Evolutionary conservation across 1,139 yeast genomes (phyloP), one percentile per base, ranked within the genome.

Genomic region (Geotrichum macrosporum): DNA sequence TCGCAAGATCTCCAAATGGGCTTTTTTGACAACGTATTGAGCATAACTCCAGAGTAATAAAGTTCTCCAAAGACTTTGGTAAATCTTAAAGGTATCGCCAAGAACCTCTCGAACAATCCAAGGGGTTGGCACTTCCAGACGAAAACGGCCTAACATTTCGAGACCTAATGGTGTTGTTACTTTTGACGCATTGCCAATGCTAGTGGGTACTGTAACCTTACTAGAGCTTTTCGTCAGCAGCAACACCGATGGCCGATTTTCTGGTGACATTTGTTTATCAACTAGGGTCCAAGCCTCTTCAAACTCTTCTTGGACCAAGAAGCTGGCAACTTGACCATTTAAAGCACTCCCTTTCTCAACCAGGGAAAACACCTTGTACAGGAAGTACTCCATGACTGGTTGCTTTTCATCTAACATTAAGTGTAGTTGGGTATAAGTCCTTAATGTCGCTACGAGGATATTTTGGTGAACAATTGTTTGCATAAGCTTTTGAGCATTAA

Each of bases 51-150:
- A 39, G 8, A 19, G 16, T 9, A 39, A 3, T 4, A 39, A 29
- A 6, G 22, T 26, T 8, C 29, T 30, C 42, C 42, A 39, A 4
- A 30, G 16, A 3, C 20, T 10, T 26, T 39, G 42, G 13, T 30
- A 30, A 5, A 39, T 15, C n/a, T 30, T 4, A 13, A 24, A 13
- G n/a, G 35, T n/a, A 12, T 36, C 40, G 2, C 42, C 42, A 13
- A 39, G 35, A 2, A 39, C 42, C 27, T 39, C 42, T n/a, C 32
- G 5, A 2, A 31, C 42, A 20, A 39, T 26, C 42, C 42, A 39
- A 2, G 35, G 19, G 12, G 21, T 5, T 4, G 42, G 42, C 10
- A 39, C 30, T 22, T 39, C 35, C 8, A 39, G 20, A n/a, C 42
- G 35, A 9, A 39, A 13, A 19, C 35, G 35, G 20, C 35, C 21